phyloP scores from a whole-genome alignment of 805 yeast species.

The Candida berthetii region DNA sequence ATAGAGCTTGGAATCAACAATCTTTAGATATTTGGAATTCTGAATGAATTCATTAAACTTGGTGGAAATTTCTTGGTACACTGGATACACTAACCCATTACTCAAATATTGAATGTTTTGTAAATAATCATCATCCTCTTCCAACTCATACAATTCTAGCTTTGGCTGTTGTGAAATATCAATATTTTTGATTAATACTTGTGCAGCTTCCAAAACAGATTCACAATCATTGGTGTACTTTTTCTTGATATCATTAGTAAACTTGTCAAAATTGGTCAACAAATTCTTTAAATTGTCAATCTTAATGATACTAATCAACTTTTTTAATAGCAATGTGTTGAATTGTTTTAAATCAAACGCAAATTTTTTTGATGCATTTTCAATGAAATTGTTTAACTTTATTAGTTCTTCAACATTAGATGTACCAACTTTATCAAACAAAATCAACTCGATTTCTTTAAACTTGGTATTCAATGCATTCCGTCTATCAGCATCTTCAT shows the following conservation, averaged over 20 bases:
- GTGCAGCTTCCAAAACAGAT: background rate
- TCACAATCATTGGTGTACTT: background rate
- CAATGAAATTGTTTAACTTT: background rate
- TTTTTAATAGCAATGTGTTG: background rate
- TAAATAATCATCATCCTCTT: constrained; percentile 9
- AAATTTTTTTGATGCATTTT: background rate
- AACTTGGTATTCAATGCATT: background rate
- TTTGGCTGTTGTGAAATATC: constrained; percentile 2
- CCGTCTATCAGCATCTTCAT: background rate
- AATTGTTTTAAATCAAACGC: background rate
- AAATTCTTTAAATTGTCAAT: background rate
- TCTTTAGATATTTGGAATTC: background rate
- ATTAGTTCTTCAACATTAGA: background rate
- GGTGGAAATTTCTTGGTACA: constrained; percentile 8
- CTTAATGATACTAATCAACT: background rate
- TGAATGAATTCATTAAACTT: background rate
- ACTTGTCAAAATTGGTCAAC: background rate
- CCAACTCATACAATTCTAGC: constrained; percentile 6
- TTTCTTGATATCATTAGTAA: background rate
- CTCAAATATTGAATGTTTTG: constrained; percentile 9
- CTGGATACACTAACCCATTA: constrained; percentile 10
- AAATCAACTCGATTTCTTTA: background rate
- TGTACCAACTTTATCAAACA: background rate
- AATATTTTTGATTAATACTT: background rate
- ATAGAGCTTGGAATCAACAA: background rate